These are phyloP conservation scores for Xylariaceae sp. DNA, from an alignment of 2,329 filamentous ascomycete species.

Conservation along the genomic window DNA sequence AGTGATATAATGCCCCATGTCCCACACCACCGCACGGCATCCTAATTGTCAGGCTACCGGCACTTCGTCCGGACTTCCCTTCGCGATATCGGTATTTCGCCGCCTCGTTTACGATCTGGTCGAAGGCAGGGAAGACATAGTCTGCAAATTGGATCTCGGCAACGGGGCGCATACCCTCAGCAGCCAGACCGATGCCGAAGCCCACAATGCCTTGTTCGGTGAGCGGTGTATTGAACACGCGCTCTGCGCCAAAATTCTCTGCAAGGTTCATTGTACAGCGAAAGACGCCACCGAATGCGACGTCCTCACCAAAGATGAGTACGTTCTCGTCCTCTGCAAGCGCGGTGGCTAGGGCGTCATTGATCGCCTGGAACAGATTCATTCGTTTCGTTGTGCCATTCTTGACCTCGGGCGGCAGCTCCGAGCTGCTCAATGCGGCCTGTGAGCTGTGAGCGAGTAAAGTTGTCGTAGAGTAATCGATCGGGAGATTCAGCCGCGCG, in stretches of 20 bases:
- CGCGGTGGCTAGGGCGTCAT: constrained; percentile 79
- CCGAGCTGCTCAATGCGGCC: constrained; percentile 63
- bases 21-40: constrained; percentile 91
- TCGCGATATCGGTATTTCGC: constrained; percentile 82
- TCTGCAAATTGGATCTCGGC: constrained; percentile 96
- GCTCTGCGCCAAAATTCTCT: constrained; percentile 77
- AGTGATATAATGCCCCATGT: constrained; percentile 83
- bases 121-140: constrained; percentile 88
- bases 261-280: constrained; percentile 88
- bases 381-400: constrained; percentile 75
- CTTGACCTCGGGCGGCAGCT: constrained; percentile 63
- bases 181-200: constrained; percentile 85
- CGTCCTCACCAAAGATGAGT: constrained; percentile 91
- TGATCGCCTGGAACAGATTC: constrained; percentile 93
- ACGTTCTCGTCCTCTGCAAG: constrained; percentile 80
- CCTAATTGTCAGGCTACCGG: constrained; percentile 76
- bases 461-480: constrained; percentile 79
- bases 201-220: constrained; percentile 93
- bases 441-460: constrained; percentile 77
- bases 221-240: constrained; percentile 95
- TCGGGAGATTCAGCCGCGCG: constrained; percentile 72
- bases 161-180: constrained; percentile 86
- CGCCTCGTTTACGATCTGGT: constrained; percentile 90
- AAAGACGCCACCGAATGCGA: constrained; percentile 95
- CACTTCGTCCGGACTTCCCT: constrained; percentile 53